Evolutionary conservation across 2,329 filamentous ascomycete genomes (phyloP), one percentile per base, ranked within the genome.

Genomic region (Trichoderma guizhouense): DNA sequence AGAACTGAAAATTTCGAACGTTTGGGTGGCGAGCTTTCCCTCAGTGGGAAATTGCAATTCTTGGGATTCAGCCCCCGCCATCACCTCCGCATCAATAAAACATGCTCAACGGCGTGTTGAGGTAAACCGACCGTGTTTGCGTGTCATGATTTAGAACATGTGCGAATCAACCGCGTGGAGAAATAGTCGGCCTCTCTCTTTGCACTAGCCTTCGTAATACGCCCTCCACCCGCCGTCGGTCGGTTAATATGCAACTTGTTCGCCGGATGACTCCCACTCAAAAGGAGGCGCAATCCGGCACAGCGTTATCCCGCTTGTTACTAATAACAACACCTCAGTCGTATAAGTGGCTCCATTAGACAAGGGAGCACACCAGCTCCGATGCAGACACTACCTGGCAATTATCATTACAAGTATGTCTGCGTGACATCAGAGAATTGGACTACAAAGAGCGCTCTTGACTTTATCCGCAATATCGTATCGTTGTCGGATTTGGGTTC

Each of bases 221-320:
- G 57, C 64, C 39, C 30, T 57, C 21, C 47, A 55, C 32, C 53
- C 58, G 7, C 66, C 65, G 26, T 68, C 21, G 12, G n/a, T 60
- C 21, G 12, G 39, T 69, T 36, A 34, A 26, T 58, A 60, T 47
- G 18, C 26, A 32, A 14, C 30, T 32, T 24, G 36, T 21, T 69
- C 66, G 53, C 66, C 66, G 66, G 66, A 69, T 69, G 66, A 69
- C 66, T 69, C 53, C 32, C 36, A 36, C 64, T 18, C 24, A 8
- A 9, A 21, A 21, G 65, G 24, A 57, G 53, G 47, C 21, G 43
- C 30, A n/a, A 55, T 34, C 63, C 43, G 47, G 63, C 63, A 21
- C 24, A 66, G 63, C 30, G 63, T 57, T 63, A 43, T 63, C 60
- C 60, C 63, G 30, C 63, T 12, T 12, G 21, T 66, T 26, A 55